Base-by-base conservation (phyloP, 495 filamentous ascomycete genomes). In the Aspergillus ellipticus region DNA sequence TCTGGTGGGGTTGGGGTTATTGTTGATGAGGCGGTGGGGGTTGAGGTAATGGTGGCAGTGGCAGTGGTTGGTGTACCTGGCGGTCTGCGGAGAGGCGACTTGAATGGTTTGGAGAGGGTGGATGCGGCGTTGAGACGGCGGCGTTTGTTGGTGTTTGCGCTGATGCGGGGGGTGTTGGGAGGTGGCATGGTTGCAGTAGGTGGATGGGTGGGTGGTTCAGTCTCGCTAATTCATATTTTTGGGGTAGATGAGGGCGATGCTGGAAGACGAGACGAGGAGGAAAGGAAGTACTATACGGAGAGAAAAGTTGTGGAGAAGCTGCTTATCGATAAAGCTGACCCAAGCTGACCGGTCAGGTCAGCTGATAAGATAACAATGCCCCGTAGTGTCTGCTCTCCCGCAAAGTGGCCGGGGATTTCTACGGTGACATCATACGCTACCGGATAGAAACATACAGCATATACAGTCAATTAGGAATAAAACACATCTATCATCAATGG, bases 31-130 rank as follows among this genome's bases (percentile, higher is more conserved):
- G 29, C 5, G 28, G 55, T 42, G 0, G 51, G 7, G 20, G 58
- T 11, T 54, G 31, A 17, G 19, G 39, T 45, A 53, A 42, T 19
- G 16, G 42, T 20, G 5, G 41, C 10, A 15, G 19, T 8, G 2
- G 46, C 1, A 10, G 3, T 16, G 4, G 46, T 13, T 29, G 22
- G 8, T 15, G 46, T 29, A 4, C 4, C 24, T 19, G 17, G 16
- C 1, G 62, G 70, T 57, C 60, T 74, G 57, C 69, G 79, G 42
- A 88, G 71, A 7, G 86, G 86, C 4, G 85, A 87, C 65, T 83
- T 85, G 77, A 89, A 89, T 4, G 86, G 86, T 57, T 83, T 84
- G 46, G 76, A 75, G 6, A 89, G 77, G 2, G 79, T 72, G 6
- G 73, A 66, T 19, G 76, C 57, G 26, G 77, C 60, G 42, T 81